Base-by-base conservation (phyloP, 768 basidiomycete species). In the Suillus ampliporus region DNA sequence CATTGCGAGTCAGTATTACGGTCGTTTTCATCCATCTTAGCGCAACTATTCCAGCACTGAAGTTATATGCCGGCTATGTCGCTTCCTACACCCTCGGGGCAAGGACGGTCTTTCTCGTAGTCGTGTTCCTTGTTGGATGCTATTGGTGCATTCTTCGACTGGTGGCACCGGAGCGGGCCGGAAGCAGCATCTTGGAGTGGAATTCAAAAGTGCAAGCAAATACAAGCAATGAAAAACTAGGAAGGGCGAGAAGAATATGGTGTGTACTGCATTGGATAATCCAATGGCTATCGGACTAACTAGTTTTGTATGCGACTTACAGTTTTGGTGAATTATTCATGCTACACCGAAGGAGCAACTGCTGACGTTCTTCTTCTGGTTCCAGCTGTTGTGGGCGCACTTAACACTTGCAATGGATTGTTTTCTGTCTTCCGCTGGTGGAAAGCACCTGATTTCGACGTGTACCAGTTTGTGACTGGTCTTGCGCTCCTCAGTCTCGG, bases 401-500 rank as follows among this genome's bases (percentile, higher is more conserved):
- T 15, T 11, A 5, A 11, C 21, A 23, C 3, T 14, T 17, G 8
- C 21, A 23, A 17, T 17, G 35, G 53, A 23, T 37, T 17, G 4
- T 0, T 0, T 4, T 0, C 1, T 23, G 21, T 23, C 15, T 54
- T 54, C 35, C 14, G 4, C 9, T 17, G 15, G 11, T 9, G n/a
- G 35, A 38, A 17, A 17, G 15, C 1, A 38, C 15, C 35, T 3
- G 5, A 23, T 1, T 21, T 37, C 21, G 7, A n/a, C 31, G 19
- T 6, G 11, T n/a, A 31, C 15, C 0, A 15, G 14, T 21, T 4
- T 17, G 8, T 15, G 1, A 15, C 9, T 0, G 21, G 9, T 17
- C 5, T 54, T 15, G 1, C 10, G 2, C 9, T 3, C 2, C 8
- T 54, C 15, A 0, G 35, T 8, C 0, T 1, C 17, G 53, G 5